Conservation (phyloP, 169 alveolate species). For the Cystoisospora suis region DNA sequence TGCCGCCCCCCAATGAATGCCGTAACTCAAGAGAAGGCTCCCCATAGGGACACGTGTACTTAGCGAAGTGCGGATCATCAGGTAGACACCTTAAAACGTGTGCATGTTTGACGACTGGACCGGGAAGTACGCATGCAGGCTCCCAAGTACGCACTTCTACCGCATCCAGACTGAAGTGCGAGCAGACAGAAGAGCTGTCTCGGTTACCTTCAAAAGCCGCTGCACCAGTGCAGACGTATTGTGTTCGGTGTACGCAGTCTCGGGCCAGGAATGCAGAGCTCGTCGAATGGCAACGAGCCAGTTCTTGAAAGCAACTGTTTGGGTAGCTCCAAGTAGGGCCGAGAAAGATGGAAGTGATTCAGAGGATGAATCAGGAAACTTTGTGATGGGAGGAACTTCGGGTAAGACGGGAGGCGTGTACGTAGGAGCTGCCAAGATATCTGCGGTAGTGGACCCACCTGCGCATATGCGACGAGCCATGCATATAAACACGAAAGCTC, state of each 20-base stretch:
- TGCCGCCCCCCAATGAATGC: background rate
- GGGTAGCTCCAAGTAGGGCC: conserved; percentile 45
- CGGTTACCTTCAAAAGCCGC: conserved; percentile 48
- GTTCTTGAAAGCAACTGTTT: conserved; percentile 27
- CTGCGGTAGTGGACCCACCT: too few relatives aligned
- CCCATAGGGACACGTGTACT: too few relatives aligned
- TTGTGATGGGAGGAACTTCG: too few relatives aligned
- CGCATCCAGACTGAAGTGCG: too few relatives aligned
- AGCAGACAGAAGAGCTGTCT: background rate
- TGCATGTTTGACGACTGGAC: background rate
- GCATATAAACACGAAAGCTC: too few relatives aligned
- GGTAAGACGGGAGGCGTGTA: too few relatives aligned
- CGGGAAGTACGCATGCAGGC: background rate
- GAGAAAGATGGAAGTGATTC: background rate
- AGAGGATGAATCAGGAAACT: too few relatives aligned
- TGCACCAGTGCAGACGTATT: conserved; percentile 61
- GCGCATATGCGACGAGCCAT: too few relatives aligned
- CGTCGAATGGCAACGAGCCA: conserved; percentile 55
- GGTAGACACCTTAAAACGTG: background rate
- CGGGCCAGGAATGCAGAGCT: conserved; percentile 63
- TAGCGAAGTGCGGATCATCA: too few relatives aligned
- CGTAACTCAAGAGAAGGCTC: too few relatives aligned
- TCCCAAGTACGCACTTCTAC: too few relatives aligned
- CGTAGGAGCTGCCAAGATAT: too few relatives aligned
- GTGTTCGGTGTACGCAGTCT: conserved; percentile 54